Percentiles rank a stretch among this genome's conserved stretches.
These are phyloP conservation scores for Populus tomentosa DNA, from an alignment of 441 rosid genomes.

Conservation along the genomic window DNA sequence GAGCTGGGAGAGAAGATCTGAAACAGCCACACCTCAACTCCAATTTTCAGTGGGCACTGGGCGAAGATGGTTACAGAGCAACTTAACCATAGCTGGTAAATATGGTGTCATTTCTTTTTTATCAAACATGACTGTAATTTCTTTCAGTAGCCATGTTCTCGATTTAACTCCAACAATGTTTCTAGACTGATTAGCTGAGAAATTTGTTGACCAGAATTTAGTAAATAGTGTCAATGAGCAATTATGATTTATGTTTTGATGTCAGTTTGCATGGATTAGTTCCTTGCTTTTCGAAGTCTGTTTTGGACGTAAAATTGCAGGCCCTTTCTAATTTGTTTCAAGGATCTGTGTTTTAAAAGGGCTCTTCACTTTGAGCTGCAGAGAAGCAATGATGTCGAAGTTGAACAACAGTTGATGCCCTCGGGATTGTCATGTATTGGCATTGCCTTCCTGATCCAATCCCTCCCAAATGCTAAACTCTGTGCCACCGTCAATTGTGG, in stretches of 20 bases:
- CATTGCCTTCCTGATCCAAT: background rate
- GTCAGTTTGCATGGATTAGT: background rate
- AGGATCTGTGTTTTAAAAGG: background rate
- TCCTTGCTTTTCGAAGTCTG: background rate
- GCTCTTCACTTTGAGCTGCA: background rate
- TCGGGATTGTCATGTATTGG: background rate
- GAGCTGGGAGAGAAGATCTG: conserved; percentile 22
- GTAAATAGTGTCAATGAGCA: conserved; percentile 31
- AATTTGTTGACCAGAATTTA: conserved; percentile 34
- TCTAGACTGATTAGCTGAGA: conserved; percentile 8
- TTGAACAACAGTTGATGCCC: background rate
- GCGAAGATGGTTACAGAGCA: background rate
- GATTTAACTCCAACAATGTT: conserved; percentile 25
- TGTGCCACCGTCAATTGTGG: conserved; percentile 12
- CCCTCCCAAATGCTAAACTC: background rate
- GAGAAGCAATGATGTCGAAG: background rate
- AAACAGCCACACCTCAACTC: conserved; percentile 6
- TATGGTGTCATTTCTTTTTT: conserved; percentile 10
- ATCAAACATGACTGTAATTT: conserved; percentile 4
- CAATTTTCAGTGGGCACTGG: conserved; percentile 4
- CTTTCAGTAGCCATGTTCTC: conserved; percentile 10
- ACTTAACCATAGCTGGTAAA: conserved; percentile 5
- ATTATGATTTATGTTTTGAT: conserved; percentile 3
- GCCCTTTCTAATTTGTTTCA: background rate
- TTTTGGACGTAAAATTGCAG: background rate